These are phyloP conservation scores for Debaryomyces maramus DNA, from an alignment of 805 yeast species.

Conservation along the genomic window DNA sequence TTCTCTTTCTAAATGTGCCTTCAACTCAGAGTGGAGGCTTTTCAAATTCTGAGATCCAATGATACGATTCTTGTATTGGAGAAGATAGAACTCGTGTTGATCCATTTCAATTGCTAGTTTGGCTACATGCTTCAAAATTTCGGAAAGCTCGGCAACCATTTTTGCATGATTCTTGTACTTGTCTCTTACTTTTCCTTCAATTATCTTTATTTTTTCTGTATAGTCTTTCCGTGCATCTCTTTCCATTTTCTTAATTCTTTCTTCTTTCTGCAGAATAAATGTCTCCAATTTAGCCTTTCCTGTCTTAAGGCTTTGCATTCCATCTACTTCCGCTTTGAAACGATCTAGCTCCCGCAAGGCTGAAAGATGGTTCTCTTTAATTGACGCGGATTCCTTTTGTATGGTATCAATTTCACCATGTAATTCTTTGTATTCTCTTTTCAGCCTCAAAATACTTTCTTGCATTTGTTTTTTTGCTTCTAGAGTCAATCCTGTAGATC, in stretches of 20 bases:
- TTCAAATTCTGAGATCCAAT: constrained; percentile 23
- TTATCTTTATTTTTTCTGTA: constrained; percentile 35
- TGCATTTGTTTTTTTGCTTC: constrained; percentile 20
- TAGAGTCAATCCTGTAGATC: constrained; percentile 32
- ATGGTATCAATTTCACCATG: constrained; percentile 2
- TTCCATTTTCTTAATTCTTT: constrained; percentile 31
- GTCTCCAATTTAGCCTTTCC: constrained; percentile 18
- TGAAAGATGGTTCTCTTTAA: constrained; percentile 2
- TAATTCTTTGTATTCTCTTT: constrained; percentile 8
- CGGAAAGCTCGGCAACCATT: constrained; percentile 22
- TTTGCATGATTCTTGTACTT: constrained; percentile 18
- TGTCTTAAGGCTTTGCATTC: constrained; percentile 12
- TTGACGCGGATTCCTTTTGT: constrained; percentile 4
- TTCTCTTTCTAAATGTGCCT: constrained; percentile 24
- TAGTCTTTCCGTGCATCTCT: constrained; percentile 44
- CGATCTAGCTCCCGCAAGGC: constrained; percentile 6
- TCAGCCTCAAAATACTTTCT: constrained; percentile 12
- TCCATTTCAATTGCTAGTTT: constrained; percentile 13
- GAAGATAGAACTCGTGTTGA: constrained; percentile 13
- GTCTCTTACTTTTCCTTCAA: constrained; percentile 26
- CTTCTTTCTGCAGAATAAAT: constrained; percentile 24
- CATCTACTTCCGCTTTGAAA: constrained; percentile 10
- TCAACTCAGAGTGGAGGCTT: constrained; percentile 26
- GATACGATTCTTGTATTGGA: constrained; percentile 20
- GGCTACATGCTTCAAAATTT: constrained; percentile 21